Base-by-base conservation (phyloP, 2,329 filamentous ascomycete species). In the Botryotinia globosa region DNA sequence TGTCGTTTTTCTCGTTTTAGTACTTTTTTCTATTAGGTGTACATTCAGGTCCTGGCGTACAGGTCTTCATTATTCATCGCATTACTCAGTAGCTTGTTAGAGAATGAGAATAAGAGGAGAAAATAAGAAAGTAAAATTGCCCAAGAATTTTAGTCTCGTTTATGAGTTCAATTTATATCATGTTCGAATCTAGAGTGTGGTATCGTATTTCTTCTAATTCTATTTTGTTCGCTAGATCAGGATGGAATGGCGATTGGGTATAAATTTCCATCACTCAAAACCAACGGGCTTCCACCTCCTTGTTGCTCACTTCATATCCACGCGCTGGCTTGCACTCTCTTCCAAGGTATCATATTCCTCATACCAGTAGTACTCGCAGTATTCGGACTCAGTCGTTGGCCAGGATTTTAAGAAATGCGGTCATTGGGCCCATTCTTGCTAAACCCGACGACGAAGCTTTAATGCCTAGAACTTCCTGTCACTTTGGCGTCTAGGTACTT, bases 101-200 rank as follows among this genome's bases (percentile, higher is more conserved):
- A 72, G 70, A 72, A 68, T 72, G 65, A 56, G 65, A 56, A 56
- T 56, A 42, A 68, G 42, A 72, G 45, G 51, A 45, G 54, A 72
- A 61, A 68, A 45, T 68, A 72, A 72, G 65, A 72, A 59, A 72
- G 63, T 68, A 63, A 64, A 70, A 63, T 63, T 59, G 65, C 37
- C 65, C 22, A 54, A 54, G 63, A 65, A n/a, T n/a, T 45, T 56
- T 80, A 83, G 72, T 59, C 56, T 80, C 83, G 72, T 85, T 83
- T 80, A 85, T 85, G 76, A 84, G 44, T 32, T 66, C 44, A 20
- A n/a, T 56, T 22, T 25, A 42, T 20, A 34, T 32, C 16, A 67
- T 67, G 34, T 25, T 29, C 25, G n/a, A n/a, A 48, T 29, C 16
- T 34, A n/a, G 63, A 70, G 14, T n/a, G 20, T 58, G 39, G 29